Percentiles rank a stretch among this genome's conserved stretches.
Conservation (phyloP, 331 rosid species). For the Rhamnella rubrinervis region DNA sequence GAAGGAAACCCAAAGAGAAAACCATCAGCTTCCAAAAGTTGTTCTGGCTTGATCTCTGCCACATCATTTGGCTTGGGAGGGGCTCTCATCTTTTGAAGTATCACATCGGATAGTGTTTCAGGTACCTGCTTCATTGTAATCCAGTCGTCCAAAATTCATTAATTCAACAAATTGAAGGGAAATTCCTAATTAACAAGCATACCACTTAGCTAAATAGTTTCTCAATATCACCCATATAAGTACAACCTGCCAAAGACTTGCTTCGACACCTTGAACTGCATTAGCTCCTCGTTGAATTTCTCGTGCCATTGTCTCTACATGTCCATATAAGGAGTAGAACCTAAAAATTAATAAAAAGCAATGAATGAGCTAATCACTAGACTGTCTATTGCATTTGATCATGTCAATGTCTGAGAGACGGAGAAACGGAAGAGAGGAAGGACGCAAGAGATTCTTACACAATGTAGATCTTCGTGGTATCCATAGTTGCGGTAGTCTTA, state of each 20-base stretch:
- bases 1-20: slow-evolving; percentile 90
- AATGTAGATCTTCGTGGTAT: slow-evolving; percentile 66
- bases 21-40: slow-evolving; percentile 84
- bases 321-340: slow-evolving; percentile 85
- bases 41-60: slow-evolving; percentile 76
- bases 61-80: slow-evolving; percentile 70
- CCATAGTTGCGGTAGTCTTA: slow-evolving; percentile 40
- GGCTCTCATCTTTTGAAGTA: slow-evolving; percentile 79
- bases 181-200: neutral
- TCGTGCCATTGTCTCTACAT: slow-evolving; percentile 88
- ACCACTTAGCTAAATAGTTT: slow-evolving; percentile 4
- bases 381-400: slow-evolving; percentile 1
- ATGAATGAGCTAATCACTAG: neutral
- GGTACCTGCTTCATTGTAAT: slow-evolving; percentile 68
- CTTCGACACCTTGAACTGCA: slow-evolving; percentile 82
- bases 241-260: slow-evolving; percentile 77
- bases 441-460: slow-evolving; percentile 51
- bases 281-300: slow-evolving; percentile 78
- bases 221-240: slow-evolving; percentile 4
- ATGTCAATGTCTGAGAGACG: neutral
- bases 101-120: slow-evolving; percentile 64
- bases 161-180: slow-evolving; percentile 10
- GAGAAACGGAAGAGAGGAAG: neutral
- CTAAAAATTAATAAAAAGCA: slow-evolving; percentile 28
- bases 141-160: slow-evolving; percentile 22